Evolutionary conservation across 768 basidiomycete genomes (phyloP), one percentile per base, ranked within the genome.

Genomic region (Kwoniella dejecticola): DNA sequence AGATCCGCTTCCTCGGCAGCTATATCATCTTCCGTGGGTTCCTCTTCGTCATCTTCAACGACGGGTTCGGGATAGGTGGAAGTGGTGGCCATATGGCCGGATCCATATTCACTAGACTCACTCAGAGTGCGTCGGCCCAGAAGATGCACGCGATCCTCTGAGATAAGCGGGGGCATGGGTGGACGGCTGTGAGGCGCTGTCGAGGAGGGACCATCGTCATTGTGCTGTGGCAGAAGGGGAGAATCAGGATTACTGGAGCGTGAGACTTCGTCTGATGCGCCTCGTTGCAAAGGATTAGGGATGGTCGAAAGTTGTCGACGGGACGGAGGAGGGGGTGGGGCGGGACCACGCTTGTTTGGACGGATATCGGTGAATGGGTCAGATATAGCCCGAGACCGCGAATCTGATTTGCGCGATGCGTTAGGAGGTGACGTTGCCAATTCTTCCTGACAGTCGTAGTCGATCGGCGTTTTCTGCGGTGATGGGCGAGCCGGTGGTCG

Each of bases 11-110:
- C 74, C 29, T 69, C 72, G n/a, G 58, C 61, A 26, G 57, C 60
- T 17, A 71, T 58, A 23, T 76, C 70, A 41, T 84, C 84, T 54
- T 83, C 82, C 42, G 84, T 85, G 10, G 80, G 80, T 26, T 70
- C 69, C 40, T 77, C 56, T 69, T 75, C 69, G 59, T 67, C 55
- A 75, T 67, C 62, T 58, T 80, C 76, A 64, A 76, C 71, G 41
- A 79, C 72, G 57, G 49, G 44, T 41, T 60, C 41, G 6, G 41
- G 33, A 36, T 36, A 26, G 72, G 77, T 63, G 79, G 75, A 6
- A 7, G 13, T 24, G 10, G 38, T 8, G n/a, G 36, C 48, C 27
- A 36, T 21, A 13, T 44, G 44, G 11, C 44, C 57, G 10, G 33
- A 48, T 21, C 47, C 23, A 4, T 21, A 2, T 1, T 63, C 57